phyloP scores from a whole-genome alignment of 768 basidiomycete species.

The Mycena latifolia region DNA sequence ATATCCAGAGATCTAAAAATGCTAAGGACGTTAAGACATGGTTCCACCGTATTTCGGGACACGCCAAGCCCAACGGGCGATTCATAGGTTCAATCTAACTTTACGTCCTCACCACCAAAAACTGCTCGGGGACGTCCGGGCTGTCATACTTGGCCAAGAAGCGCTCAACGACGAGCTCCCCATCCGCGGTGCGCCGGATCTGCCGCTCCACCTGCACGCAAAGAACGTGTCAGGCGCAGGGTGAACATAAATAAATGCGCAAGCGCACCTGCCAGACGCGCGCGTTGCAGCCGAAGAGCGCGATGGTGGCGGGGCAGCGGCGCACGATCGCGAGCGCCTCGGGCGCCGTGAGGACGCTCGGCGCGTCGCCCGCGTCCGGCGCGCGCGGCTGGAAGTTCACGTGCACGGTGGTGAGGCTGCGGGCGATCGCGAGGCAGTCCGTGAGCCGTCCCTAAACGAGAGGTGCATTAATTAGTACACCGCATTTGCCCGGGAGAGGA shows the following conservation, averaged over 20 bases:
- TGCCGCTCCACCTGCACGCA: constrained; percentile 61
- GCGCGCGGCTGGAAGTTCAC: constrained; percentile 59
- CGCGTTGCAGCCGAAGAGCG: constrained; percentile 76
- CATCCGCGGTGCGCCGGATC: constrained; percentile 50
- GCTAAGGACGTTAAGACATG: no score
- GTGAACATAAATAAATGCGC: constrained; percentile 9
- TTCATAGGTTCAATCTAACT: not conserved
- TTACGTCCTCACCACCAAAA: constrained; percentile 72
- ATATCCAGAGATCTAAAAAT: no score
- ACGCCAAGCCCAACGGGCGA: no score
- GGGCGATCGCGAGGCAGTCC: constrained; percentile 57
- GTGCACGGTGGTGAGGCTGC: constrained; percentile 67
- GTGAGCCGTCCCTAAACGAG: constrained; percentile 51
- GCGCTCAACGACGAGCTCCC: constrained; percentile 51
- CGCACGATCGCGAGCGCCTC: constrained; percentile 60
- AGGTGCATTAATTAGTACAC: not conserved
- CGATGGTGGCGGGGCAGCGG: constrained; percentile 63
- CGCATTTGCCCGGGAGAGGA: constrained; percentile 12
- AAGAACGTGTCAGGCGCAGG: no score
- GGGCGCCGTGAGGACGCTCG: constrained; percentile 45
- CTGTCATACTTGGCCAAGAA: constrained; percentile 67
- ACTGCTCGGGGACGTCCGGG: constrained; percentile 78
- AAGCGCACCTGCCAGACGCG: constrained; percentile 75
- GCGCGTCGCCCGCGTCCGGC: constrained; percentile 37
- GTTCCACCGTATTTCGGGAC: no score